phyloP scores from a whole-genome alignment of 164 flowering plant species.

The Vitis riparia region DNA sequence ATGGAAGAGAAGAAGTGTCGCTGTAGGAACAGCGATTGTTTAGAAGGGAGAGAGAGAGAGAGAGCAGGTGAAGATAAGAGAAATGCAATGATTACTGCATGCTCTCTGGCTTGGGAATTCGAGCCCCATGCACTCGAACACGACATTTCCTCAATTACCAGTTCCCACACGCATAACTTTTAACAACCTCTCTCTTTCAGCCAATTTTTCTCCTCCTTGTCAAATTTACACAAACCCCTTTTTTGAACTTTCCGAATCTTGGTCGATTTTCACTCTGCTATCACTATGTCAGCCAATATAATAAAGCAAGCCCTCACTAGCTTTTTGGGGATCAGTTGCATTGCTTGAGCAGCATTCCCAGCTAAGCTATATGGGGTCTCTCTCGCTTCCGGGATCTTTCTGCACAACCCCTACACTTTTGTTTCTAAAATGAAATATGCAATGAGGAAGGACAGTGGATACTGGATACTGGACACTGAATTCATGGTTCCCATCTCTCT shows the following conservation, averaged over 20 bases:
- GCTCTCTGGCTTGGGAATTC: slow-evolving; percentile 4
- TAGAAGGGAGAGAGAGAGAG: slow-evolving; percentile 3
- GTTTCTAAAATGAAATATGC: not conserved
- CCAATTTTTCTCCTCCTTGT: too few species aligned
- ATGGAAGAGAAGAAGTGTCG: slow-evolving; percentile 10
- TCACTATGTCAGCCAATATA: too few species aligned
- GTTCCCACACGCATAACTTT: slow-evolving; percentile 5
- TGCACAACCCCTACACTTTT: too few species aligned
- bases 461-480: slow-evolving; percentile 15
- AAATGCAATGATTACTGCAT: slow-evolving; percentile 17
- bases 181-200: not conserved
- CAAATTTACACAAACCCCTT: not conserved
- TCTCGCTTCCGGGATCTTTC: too few species aligned
- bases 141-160: slow-evolving; percentile 19
- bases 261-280: slow-evolving; percentile 9
- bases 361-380: too few species aligned
- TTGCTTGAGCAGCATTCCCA: too few species aligned
- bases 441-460: not conserved
- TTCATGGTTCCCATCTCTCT: slow-evolving; percentile 8
- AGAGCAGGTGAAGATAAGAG: slow-evolving; percentile 20
- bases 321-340: not conserved
- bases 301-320: not conserved
- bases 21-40: slow-evolving; percentile 9
- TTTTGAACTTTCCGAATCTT: slow-evolving; percentile 20
- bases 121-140: slow-evolving; percentile 29